Evolutionary conservation across 2,329 filamentous ascomycete species (phyloP).

Genomic region (Chaetothyriales sp.): DNA sequence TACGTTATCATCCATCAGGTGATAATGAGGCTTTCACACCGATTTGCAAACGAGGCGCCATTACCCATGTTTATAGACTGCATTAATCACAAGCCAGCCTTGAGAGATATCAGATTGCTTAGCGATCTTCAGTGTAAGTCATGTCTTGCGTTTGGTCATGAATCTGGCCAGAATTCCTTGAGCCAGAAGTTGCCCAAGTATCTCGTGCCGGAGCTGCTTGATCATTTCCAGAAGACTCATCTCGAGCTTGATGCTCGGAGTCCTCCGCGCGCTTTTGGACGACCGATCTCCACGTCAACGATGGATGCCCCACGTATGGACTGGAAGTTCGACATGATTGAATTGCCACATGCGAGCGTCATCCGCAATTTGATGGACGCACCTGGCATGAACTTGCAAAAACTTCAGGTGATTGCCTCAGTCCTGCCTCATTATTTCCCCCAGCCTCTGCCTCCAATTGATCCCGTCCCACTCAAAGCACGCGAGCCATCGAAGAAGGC

Average conservation of each 20-base stretch:
- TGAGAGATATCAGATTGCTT: constrained; percentile 43
- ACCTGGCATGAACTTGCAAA: not conserved
- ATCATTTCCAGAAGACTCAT: constrained; percentile 28
- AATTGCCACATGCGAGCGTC: constrained; percentile 39
- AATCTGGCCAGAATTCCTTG: not conserved
- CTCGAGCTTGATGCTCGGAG: constrained; percentile 18
- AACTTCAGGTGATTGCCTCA: not conserved
- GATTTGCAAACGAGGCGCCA: constrained; percentile 44
- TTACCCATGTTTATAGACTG: constrained; percentile 48
- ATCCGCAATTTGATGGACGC: constrained; percentile 20
- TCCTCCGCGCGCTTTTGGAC: constrained; percentile 1
- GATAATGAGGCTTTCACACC: constrained; percentile 42
- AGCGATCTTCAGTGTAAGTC: constrained; percentile 43
- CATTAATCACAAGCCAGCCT: constrained; percentile 42
- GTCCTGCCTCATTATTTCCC: not conserved
- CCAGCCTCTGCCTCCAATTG: not conserved
- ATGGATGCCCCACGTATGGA: constrained; percentile 26
- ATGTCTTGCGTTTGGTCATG: constrained; percentile 25
- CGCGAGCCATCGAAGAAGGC: not conserved
- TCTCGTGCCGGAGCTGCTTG: constrained; percentile 22
- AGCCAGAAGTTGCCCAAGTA: constrained; percentile 14
- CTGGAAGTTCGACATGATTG: constrained; percentile 49
- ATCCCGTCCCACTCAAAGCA: not conserved
- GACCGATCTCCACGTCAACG: constrained; percentile 13
- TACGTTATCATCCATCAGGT: constrained; percentile 52